These are phyloP conservation scores for Clonostachys byssicola DNA, from an alignment of 2,329 filamentous ascomycete genomes.

Conservation along the genomic window DNA sequence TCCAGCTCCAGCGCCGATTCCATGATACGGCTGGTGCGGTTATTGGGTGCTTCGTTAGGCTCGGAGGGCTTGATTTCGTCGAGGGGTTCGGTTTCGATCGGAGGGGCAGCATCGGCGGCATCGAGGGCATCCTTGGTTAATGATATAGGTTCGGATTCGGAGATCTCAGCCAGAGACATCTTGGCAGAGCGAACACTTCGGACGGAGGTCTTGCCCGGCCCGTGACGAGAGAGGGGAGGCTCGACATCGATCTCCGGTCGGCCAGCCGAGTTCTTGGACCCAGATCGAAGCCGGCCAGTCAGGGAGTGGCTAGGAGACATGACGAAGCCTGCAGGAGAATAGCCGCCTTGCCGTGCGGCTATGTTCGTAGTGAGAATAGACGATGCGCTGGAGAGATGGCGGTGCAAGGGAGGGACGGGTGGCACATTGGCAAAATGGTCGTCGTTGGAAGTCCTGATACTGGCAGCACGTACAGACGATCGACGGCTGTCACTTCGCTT, in stretches of 20 bases:
- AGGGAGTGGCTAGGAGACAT: conserved; percentile 64
- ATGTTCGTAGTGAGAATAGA: conserved; percentile 70
- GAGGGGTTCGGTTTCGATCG: conserved; percentile 31
- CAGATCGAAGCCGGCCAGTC: conserved; percentile 50
- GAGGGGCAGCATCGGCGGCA: conserved; percentile 39
- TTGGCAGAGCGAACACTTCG: conserved; percentile 46
- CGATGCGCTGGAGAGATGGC: conserved; percentile 42
- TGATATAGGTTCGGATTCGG: conserved; percentile 49
- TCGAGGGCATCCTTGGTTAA: conserved; percentile 49
- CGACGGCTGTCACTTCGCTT: conserved; percentile 66
- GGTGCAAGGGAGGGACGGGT: conserved; percentile 20
- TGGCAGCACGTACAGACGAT: conserved; percentile 56
- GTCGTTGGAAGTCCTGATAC: conserved; percentile 26
- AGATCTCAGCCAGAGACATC: conserved; percentile 50
- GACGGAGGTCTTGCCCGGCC: conserved; percentile 49
- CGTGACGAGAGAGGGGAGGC: conserved; percentile 40
- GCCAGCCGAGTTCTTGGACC: conserved; percentile 42
- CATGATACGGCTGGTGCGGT: conserved; percentile 15
- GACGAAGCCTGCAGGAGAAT: conserved; percentile 64
- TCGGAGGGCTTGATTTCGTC: conserved; percentile 29
- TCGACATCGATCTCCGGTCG: conserved; percentile 35
- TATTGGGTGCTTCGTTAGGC: conserved; percentile 6
- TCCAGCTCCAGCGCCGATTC: too few species aligned
- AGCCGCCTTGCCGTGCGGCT: conserved; percentile 63
- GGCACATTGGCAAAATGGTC: conserved; percentile 13